These are phyloP conservation scores for Aquilaria agallochum DNA, from an alignment of 441 rosid genomes.

Conservation along the genomic window DNA sequence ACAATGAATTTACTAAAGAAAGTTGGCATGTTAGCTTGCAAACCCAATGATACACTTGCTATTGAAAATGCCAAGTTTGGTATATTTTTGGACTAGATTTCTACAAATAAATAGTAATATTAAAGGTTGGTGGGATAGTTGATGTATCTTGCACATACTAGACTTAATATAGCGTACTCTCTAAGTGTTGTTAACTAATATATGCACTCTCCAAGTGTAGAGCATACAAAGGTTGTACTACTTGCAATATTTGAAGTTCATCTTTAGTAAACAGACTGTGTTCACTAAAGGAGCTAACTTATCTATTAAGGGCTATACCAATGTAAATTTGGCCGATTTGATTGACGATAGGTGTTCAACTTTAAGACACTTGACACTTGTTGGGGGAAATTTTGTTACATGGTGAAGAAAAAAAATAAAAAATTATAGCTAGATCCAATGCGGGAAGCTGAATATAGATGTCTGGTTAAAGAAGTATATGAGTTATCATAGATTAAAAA, in stretches of 20 bases:
- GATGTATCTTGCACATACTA: not conserved
- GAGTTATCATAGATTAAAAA: not conserved
- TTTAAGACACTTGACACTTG: not conserved
- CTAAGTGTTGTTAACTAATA: not conserved
- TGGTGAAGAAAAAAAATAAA: not conserved
- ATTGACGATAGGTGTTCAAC: not conserved
- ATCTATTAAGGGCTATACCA: not conserved
- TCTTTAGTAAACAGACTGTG: not conserved
- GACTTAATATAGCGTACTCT: not conserved
- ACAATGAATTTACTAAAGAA: not conserved
- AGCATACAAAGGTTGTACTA: not conserved
- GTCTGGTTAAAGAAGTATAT: not conserved
- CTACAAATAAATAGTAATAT: not conserved
- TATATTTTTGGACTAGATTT: accelerated
- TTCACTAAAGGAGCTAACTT: not conserved
- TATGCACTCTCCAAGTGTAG: not conserved
- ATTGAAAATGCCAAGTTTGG: not conserved
- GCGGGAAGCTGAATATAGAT: not conserved
- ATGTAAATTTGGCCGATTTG: constrained; percentile 1
- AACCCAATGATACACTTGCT: not conserved
- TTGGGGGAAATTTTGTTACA: constrained; percentile 1
- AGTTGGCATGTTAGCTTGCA: not conserved
- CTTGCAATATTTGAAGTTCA: not conserved
- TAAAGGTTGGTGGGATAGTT: not conserved
- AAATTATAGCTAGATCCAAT: not conserved